A percentile compares a stretch with the other conserved stretches of the same genome.
Evolutionary conservation across 2,329 filamentous ascomycete genomes (phyloP).

Genomic region (Aspergillus texensis): DNA sequence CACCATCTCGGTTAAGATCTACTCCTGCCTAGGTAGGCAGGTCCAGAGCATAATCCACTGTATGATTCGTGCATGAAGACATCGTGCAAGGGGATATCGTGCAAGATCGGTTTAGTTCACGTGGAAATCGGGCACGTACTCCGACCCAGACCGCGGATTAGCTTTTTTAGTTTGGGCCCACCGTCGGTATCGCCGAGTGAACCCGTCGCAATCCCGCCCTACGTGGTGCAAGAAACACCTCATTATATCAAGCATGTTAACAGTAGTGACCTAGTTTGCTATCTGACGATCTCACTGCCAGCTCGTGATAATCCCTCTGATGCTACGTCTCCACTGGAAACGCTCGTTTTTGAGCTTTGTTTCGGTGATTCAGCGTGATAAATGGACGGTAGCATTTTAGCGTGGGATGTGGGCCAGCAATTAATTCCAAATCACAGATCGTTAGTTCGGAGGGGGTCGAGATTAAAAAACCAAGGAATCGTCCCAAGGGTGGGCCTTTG

Average conservation of each 20-base stretch:
- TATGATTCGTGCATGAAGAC: not conserved
- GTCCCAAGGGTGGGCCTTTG: not conserved
- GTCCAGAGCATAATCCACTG: not conserved
- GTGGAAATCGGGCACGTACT: not conserved
- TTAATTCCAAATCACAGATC: not conserved
- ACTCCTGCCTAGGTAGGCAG: not conserved
- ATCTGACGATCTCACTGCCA: not conserved
- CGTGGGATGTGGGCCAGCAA: not conserved
- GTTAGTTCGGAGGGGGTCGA: not conserved
- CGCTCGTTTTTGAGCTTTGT: not conserved
- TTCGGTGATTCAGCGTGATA: not conserved
- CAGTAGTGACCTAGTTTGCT: not conserved
- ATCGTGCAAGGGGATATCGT: no score
- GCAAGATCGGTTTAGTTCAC: not conserved
- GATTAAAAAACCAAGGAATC: not conserved
- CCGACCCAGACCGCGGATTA: not conserved
- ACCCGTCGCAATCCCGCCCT: not conserved
- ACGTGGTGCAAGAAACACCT: no score
- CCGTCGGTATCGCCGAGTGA: not conserved
- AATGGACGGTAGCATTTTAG: not conserved
- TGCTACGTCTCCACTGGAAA: not conserved
- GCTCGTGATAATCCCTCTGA: not conserved
- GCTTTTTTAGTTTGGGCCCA: not conserved
- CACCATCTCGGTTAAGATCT: not conserved
- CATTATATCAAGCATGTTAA: not conserved